phyloP scores from a whole-genome alignment of 1,284 basidiomycete genomes.

The Veloboletus limbatus region DNA sequence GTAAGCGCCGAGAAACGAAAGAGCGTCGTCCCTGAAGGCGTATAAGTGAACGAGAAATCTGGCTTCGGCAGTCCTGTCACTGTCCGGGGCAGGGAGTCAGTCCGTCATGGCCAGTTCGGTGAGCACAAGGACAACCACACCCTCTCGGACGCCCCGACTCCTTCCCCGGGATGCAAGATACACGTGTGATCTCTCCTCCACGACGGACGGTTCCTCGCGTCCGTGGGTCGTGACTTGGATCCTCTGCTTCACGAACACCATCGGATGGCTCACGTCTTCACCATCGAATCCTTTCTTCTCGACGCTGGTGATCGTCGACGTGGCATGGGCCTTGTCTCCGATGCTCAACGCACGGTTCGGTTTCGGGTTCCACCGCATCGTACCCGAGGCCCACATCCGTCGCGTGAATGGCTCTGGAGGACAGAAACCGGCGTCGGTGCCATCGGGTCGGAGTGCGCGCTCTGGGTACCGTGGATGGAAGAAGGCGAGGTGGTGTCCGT shows the following conservation, averaged over 20 bases:
- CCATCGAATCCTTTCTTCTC: slow-evolving; percentile 63
- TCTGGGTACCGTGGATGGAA: slow-evolving; percentile 70
- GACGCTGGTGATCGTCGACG: slow-evolving; percentile 52
- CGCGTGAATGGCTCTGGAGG: slow-evolving; percentile 74
- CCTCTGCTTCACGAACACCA: slow-evolving; percentile 77
- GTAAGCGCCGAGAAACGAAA: slow-evolving; percentile 85
- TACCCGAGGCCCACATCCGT: slow-evolving; percentile 84
- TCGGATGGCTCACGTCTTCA: no score
- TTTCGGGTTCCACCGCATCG: slow-evolving; percentile 59
- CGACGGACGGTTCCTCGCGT: slow-evolving; percentile 45
- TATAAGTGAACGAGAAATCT: slow-evolving; percentile 64
- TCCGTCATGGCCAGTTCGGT: background rate
- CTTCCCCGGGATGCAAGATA: slow-evolving; percentile 50
- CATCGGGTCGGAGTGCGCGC: slow-evolving; percentile 57
- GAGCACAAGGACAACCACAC: slow-evolving; percentile 31
- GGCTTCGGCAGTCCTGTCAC: slow-evolving; percentile 51
- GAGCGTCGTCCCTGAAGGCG: slow-evolving; percentile 66
- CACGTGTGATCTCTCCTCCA: slow-evolving; percentile 74
- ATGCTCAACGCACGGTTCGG: slow-evolving; percentile 42
- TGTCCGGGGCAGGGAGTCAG: slow-evolving; percentile 20
- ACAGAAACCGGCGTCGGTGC: slow-evolving; percentile 68
- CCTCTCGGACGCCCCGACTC: slow-evolving; percentile 39
- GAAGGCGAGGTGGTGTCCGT: slow-evolving; percentile 72
- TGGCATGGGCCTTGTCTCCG: slow-evolving; percentile 52
- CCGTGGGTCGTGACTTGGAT: slow-evolving; percentile 49